Conservation (phyloP, 2,329 filamentous ascomycete genomes). For the Ilyonectria mors-panacis region DNA sequence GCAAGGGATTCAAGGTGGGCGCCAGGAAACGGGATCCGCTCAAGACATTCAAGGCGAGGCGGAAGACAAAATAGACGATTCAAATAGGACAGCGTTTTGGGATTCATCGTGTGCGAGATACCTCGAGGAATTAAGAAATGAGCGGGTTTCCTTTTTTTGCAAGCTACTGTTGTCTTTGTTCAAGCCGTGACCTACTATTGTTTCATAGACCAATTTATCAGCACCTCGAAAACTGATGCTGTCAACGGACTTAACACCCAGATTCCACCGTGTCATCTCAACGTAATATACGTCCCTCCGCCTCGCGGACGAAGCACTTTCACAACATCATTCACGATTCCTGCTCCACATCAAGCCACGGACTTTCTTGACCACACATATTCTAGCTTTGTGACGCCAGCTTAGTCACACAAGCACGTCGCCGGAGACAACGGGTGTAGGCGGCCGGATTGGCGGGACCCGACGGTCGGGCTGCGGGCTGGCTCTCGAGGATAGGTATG, state of each 20-base stretch:
- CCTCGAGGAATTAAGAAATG: slow-evolving; percentile 35
- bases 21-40: slow-evolving; percentile 85
- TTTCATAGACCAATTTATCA: not conserved
- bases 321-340: not conserved
- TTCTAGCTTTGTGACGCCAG: not conserved
- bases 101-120: slow-evolving; percentile 34
- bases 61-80: slow-evolving; percentile 57
- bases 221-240: not conserved
- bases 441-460: slow-evolving; percentile 19
- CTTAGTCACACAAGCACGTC: slow-evolving; percentile 23
- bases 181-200: not conserved
- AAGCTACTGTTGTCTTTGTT: not conserved
- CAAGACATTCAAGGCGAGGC: slow-evolving; percentile 85
- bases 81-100: slow-evolving; percentile 32
- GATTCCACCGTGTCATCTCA: not conserved
- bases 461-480: not conserved
- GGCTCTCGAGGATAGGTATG: not conserved
- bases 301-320: not conserved
- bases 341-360: not conserved
- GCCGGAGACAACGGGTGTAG: slow-evolving; percentile 26
- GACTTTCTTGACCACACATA: not conserved
- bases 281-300: not conserved
- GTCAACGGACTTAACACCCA: not conserved
- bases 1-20: slow-evolving; percentile 63
- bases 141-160: slow-evolving; percentile 1